Base-by-base conservation (phyloP, 768 basidiomycete species). In the Chalciporus chontae region DNA sequence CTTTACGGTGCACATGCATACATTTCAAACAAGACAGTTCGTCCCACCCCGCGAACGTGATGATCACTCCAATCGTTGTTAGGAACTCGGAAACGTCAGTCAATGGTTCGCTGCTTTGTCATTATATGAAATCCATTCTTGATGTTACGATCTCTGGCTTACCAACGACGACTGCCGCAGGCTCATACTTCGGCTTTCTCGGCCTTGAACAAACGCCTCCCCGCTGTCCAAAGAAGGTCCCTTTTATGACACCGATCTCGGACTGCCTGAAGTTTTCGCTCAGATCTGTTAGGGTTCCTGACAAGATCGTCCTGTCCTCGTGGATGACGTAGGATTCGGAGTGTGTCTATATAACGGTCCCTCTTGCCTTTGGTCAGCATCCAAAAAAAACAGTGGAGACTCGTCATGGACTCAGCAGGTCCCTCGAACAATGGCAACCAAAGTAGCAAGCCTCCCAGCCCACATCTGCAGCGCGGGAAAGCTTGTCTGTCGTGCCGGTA, bases 401-500 rank as follows among this genome's bases (percentile, higher is more conserved):
- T 9, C 32, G 8, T 41, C 21, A 45, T 43, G 47, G 39, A 46
- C 26, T 32, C 52, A 14, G 32, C 47, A 23, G 29, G 15, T 5
- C 53, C 51, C 36, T 34, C 53, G 4, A 21, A 21, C 21, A 2
- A 21, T 2, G 21, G 21, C 21, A 21, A 21, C 14, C 59, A 52
- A 40, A 19, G 38, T 2, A 40, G 51, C 26, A 21, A 32, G 4
- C 8, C 53, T 0, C 26, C 43, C 8, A 54, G 27, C 36, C 50
- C 64, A 8, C 50, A 63, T 24, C 58, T 78, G 26, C 77, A 76
- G 34, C 69, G 77, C 36, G 78, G 79, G 8, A 72, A 71, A 50
- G 79, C 79, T 11, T 80, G 79, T 47, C 56, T 77, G 6, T 71
- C 76, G n/a, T 80, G 79, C 67, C 71, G 75, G 78, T 78, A 15